Conservation (phyloP, 1,284 basidiomycete genomes). For the Meira miltonrushii region DNA sequence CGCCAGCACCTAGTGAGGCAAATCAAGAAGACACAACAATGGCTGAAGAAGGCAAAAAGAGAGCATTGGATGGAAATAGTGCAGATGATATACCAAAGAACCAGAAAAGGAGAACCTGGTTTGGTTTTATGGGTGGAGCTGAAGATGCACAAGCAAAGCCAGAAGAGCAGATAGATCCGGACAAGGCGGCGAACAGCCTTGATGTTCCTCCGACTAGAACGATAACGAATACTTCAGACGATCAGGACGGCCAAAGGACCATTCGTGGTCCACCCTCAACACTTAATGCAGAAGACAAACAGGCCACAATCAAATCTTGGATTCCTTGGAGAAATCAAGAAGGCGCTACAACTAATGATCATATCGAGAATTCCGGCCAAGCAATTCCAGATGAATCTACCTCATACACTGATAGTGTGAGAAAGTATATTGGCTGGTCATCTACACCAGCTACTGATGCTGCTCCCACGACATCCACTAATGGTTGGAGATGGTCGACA, state of each 20-base stretch:
- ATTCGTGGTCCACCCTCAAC: too few species aligned
- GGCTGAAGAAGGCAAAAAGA: not conserved
- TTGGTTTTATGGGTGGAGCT: slow-evolving; percentile 8
- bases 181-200: not conserved
- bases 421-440: not conserved
- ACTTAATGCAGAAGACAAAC: not conserved
- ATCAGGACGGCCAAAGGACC: not conserved
- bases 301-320: not conserved
- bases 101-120: slow-evolving; percentile 14
- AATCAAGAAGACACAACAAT: not conserved
- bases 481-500: slow-evolving; percentile 1
- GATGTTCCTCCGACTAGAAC: not conserved
- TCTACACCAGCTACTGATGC: not conserved
- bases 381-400: too few species aligned
- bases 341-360: too few species aligned
- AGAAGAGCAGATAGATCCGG: not conserved
- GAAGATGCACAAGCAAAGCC: not conserved
- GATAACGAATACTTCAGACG: not conserved
- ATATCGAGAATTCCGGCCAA: too few species aligned
- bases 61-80: not conserved
- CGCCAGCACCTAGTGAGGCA: too few species aligned
- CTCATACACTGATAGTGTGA: too few species aligned
- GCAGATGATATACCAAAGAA: not conserved
- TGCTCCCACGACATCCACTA: not conserved
- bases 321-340: too few species aligned